Conservation (phyloP, 23 red algal species). For the Gracilaria domingensis region DNA sequence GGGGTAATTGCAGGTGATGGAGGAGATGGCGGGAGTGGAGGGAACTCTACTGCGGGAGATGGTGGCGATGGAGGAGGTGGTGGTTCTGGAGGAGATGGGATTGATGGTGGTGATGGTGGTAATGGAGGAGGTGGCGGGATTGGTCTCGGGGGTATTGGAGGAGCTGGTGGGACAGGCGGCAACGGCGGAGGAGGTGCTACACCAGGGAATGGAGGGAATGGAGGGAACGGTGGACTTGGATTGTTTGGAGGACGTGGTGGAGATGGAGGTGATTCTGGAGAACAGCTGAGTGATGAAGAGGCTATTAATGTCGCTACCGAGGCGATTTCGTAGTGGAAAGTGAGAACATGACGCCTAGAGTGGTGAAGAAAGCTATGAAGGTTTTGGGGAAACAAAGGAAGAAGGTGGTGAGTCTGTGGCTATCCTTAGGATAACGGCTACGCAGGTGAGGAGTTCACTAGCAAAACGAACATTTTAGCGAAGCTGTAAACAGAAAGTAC, state of each 20-base stretch:
- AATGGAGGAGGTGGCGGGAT: slow-evolving; percentile 5
- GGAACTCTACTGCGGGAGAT: not conserved
- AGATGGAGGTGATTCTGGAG: not conserved
- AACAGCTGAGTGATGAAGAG: not conserved
- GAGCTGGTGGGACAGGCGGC: not conserved
- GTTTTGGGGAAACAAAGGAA: too few species aligned
- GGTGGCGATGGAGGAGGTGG: slow-evolving; percentile 5
- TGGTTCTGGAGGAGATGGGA: not conserved
- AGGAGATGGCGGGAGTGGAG: not conserved
- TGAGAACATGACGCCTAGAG: too few species aligned
- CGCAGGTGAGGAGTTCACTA: too few species aligned
- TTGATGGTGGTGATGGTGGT: too few species aligned
- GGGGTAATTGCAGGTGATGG: not conserved
- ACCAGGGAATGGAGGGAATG: slow-evolving; percentile 23
- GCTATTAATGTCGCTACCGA: not conserved
- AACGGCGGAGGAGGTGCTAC: not conserved
- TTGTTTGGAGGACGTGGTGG: slow-evolving; percentile 11
- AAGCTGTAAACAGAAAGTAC: too few species aligned
- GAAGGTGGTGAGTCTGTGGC: too few species aligned
- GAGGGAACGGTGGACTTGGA: slow-evolving; percentile 1
- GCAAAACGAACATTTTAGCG: too few species aligned
- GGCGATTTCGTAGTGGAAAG: too few species aligned
- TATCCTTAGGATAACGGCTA: too few species aligned
- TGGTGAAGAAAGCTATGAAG: too few species aligned
- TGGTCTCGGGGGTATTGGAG: not conserved